A percentile compares a stretch with the other conserved stretches of the same genome.
Conservation (phyloP, 768 basidiomycete genomes). For the Calocybe indica region DNA sequence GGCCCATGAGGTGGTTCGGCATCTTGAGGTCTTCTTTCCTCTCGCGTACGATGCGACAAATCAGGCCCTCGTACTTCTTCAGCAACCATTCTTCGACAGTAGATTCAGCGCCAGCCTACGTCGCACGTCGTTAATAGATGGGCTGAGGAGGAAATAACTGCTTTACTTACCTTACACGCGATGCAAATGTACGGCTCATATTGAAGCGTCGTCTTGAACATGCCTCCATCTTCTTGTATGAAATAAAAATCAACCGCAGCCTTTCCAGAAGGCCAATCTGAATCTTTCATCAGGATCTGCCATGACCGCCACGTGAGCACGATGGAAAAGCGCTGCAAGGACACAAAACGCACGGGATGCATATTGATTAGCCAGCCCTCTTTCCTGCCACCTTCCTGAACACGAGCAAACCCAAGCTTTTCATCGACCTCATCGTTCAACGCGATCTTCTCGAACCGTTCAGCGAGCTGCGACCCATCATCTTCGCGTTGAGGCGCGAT, state of each 20-base stretch:
- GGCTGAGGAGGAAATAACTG: neutral
- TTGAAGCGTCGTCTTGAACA: slow-evolving; percentile 90
- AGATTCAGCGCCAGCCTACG: slow-evolving; percentile 77
- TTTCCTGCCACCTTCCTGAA: slow-evolving; percentile 70
- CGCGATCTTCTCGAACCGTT: slow-evolving; percentile 76
- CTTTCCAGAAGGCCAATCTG: slow-evolving; percentile 77
- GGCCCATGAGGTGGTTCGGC: slow-evolving; percentile 97
- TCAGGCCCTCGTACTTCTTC: slow-evolving; percentile 87
- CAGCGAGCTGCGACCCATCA: slow-evolving; percentile 83
- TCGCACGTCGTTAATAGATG: too few relatives aligned
- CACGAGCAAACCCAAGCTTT: slow-evolving; percentile 80
- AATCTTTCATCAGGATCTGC: slow-evolving; percentile 82
- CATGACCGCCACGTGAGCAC: neutral
- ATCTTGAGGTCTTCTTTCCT: slow-evolving; percentile 92
- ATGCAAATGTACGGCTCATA: slow-evolving; percentile 96
- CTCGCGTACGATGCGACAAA: slow-evolving; percentile 72
- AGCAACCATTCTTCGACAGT: slow-evolving; percentile 93
- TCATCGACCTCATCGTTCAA: slow-evolving; percentile 87
- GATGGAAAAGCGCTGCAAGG: neutral
- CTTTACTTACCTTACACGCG: slow-evolving; percentile 72
- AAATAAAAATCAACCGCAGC: slow-evolving; percentile 96
- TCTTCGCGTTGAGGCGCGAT: slow-evolving; percentile 69
- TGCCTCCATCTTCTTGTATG: slow-evolving; percentile 92
- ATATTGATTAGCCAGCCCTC: slow-evolving; percentile 98
- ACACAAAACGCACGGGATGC: slow-evolving; percentile 72